Conservation (phyloP, 176 grass and related monocot genomes). For the Bothriochloa decipiens region DNA sequence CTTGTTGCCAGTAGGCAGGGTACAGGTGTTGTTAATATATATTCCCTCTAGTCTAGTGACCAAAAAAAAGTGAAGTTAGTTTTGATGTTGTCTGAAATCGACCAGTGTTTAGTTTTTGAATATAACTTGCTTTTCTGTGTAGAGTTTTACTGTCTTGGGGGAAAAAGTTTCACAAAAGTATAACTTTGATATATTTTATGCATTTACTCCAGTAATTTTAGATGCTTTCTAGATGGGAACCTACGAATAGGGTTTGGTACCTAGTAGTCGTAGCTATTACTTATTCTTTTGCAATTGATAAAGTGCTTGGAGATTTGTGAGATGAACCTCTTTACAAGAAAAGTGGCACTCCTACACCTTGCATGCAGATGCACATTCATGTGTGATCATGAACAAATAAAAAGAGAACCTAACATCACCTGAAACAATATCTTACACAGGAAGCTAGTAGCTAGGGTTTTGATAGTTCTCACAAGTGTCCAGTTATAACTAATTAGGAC, state of each 20-base stretch:
- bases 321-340: conserved; percentile 54
- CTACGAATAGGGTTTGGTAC: conserved; percentile 13
- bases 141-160: too few species aligned
- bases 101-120: too few species aligned
- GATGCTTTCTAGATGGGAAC: conserved; percentile 36
- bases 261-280: conserved; percentile 2
- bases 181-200: not conserved
- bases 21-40: too few species aligned
- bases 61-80: too few species aligned
- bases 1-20: too few species aligned
- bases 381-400: conserved; percentile 42
- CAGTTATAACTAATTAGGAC: conserved; percentile 29
- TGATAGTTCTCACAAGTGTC: conserved; percentile 16
- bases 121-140: too few species aligned
- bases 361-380: conserved; percentile 48
- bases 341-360: conserved; percentile 36
- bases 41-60: too few species aligned
- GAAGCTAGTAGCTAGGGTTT: conserved; percentile 22
- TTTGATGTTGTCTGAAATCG: too few species aligned
- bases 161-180: not conserved
- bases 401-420: conserved; percentile 44
- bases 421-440: conserved; percentile 43
- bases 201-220: not conserved
- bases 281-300: conserved; percentile 42
- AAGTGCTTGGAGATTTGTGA: conserved; percentile 57